Evolutionary conservation across 805 yeast genomes (phyloP).

Genomic region (Metschnikowia kunwiensis): DNA sequence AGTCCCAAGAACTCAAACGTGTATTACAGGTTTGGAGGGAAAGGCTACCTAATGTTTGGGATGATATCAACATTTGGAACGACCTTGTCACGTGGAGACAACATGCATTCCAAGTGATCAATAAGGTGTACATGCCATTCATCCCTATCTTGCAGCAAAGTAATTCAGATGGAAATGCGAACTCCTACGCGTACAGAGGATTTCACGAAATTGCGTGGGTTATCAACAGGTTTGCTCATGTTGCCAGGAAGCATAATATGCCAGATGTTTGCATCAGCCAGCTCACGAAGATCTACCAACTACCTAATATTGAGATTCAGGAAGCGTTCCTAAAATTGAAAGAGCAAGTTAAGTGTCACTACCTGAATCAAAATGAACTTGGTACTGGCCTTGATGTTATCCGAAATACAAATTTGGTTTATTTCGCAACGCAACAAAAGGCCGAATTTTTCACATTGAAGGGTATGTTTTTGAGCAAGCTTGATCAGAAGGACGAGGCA

Average conservation of each 20-base stretch:
- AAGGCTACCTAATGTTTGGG: slow-evolving; percentile 94
- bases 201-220: slow-evolving; percentile 99
- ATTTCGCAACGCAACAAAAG: slow-evolving; percentile 95
- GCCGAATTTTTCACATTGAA: slow-evolving; percentile 97
- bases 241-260: slow-evolving; percentile 94
- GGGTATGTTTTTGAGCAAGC: slow-evolving; percentile 94
- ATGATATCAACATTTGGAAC: slow-evolving; percentile 96
- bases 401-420: slow-evolving; percentile 91
- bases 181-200: slow-evolving; percentile 95
- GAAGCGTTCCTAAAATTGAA: slow-evolving; percentile 94
- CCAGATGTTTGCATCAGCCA: slow-evolving; percentile 95
- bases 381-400: slow-evolving; percentile 96
- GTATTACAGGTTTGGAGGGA: slow-evolving; percentile 98
- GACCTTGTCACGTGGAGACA: slow-evolving; percentile 98
- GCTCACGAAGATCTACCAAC: slow-evolving; percentile 85
- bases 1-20: slow-evolving; percentile 90
- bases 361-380: slow-evolving; percentile 84
- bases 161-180: slow-evolving; percentile 64
- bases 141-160: slow-evolving; percentile 78
- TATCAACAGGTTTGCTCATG: slow-evolving; percentile 96
- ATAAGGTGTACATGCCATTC: slow-evolving; percentile 89
- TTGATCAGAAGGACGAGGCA: slow-evolving; percentile 90
- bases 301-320: slow-evolving; percentile 97
- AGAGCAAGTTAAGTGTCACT: slow-evolving; percentile 97
- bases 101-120: slow-evolving; percentile 95